Base-by-base conservation (phyloP, 2,329 filamentous ascomycete genomes). In the Microdochium trichocladiopsis region DNA sequence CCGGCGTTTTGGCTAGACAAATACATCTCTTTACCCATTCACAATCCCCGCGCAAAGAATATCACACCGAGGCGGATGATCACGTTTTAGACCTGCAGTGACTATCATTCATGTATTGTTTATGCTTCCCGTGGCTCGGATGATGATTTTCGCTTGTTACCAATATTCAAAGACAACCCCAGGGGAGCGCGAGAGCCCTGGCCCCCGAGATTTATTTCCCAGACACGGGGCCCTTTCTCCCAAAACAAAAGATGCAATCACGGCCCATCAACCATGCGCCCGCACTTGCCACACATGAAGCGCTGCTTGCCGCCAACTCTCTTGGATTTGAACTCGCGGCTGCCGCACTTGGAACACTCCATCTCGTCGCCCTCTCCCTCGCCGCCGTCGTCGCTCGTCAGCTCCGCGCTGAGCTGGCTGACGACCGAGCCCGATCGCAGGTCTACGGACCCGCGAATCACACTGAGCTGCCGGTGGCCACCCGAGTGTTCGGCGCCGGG, bases 281-380 rank as follows among this genome's bases (percentile, higher is more conserved):
- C 75, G 56, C 76, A 89, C 47, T 72, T 75, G 33, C 76, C 76
- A 64, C 86, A 89, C n/a, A 84, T 74, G 57, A 88, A 66, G 54
- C 73, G 74, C 62, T 82, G 79, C 50, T 71, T 72, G 8, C 75
- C 76, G 25, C 72, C 75, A 3, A 75, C 69, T 54, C 77, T 80
- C 57, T 77, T 81, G 2, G 79, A 79, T 57, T 80, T 80, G 58
- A 90, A 90, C 54, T 83, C 81, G 21, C 68, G 76, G 2, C 79
- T 76, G 4, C 77, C 76, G 60, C 86, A 90, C 54, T 74, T 75
- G 22, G 72, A 69, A 60, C 86, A 88, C 23, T 66, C 73, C 57
- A 80, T 65, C 33, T 74, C 70, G 50, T 76, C 73, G 3, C 74
- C 73, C 14, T 67, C 69, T 9, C 70, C 69, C 4, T 62, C 68